These are phyloP conservation scores for Bremia lactucae DNA, from an alignment of 352 stramenopile genomes.

Conservation along the genomic window DNA sequence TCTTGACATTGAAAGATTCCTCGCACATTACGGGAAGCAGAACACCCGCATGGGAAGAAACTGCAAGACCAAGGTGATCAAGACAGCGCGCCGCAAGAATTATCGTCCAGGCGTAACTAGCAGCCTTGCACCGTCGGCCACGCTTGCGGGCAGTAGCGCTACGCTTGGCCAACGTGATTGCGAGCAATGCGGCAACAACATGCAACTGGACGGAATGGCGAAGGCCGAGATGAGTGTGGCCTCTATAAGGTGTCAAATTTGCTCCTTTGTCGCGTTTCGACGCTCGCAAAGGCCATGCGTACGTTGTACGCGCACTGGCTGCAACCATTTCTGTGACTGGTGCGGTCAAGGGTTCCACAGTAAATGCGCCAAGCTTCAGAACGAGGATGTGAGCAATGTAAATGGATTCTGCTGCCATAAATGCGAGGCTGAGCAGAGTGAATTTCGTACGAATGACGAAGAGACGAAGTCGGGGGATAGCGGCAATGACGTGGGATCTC, in stretches of 20 bases:
- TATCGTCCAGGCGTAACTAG: slow-evolving; percentile 4
- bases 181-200: slow-evolving; percentile 33
- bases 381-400: slow-evolving; percentile 39
- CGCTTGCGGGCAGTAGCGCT: slow-evolving; percentile 18
- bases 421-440: slow-evolving; percentile 56
- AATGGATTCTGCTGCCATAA: slow-evolving; percentile 70
- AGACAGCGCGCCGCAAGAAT: slow-evolving; percentile 25
- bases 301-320: slow-evolving; percentile 42
- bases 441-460: slow-evolving; percentile 40
- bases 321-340: slow-evolving; percentile 80
- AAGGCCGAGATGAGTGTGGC: slow-evolving; percentile 42
- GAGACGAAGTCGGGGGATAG: slow-evolving; percentile 21
- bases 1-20: no score
- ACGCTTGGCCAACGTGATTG: slow-evolving; percentile 44
- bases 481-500: slow-evolving; percentile 44
- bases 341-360: slow-evolving; percentile 72
- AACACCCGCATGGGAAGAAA: slow-evolving; percentile 26
- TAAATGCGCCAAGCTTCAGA: slow-evolving; percentile 43
- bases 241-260: slow-evolving; percentile 62
- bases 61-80: slow-evolving; percentile 20
- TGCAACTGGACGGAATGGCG: slow-evolving; percentile 31
- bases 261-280: slow-evolving; percentile 65
- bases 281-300: slow-evolving; percentile 60
- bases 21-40: no score
- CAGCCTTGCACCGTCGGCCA: slow-evolving; percentile 18